Evolutionary conservation across 768 basidiomycete species (phyloP).

Genomic region (Agrocybe pediades): DNA sequence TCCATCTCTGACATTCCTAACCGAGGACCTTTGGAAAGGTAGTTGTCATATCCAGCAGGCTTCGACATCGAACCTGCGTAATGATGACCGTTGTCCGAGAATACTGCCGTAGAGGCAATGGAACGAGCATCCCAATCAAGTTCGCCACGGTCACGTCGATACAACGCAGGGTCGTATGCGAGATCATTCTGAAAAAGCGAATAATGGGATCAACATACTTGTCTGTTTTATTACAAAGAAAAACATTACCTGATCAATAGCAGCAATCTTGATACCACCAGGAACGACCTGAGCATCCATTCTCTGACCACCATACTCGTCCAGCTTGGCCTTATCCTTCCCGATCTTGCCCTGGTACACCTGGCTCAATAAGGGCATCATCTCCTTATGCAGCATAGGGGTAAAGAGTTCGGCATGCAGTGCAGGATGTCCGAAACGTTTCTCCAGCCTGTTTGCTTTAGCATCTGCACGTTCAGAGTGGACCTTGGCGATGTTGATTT

Average conservation of each 20-base stretch:
- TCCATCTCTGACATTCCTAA: conserved; percentile 43
- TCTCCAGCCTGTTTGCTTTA: conserved; percentile 74
- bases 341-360: conserved; percentile 78
- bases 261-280: conserved; percentile 83
- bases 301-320: conserved; percentile 78
- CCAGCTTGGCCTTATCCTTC: conserved; percentile 61
- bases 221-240: background rate
- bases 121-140: conserved; percentile 87
- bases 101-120: conserved; percentile 58
- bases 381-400: conserved; percentile 83
- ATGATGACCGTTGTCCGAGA: conserved; percentile 43
- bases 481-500: conserved; percentile 72
- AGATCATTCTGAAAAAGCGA: conserved; percentile 53
- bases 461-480: conserved; percentile 79
- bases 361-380: conserved; percentile 76
- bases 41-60: conserved; percentile 52
- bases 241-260: conserved; percentile 62
- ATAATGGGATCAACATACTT: background rate
- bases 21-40: conserved; percentile 52
- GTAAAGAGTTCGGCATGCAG: conserved; percentile 86
- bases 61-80: conserved; percentile 32
- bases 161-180: conserved; percentile 80
- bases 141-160: conserved; percentile 82
- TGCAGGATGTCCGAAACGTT: conserved; percentile 94
- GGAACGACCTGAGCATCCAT: conserved; percentile 75